Conservation (phyloP, 2,329 filamentous ascomycete species). For the Fulvia fulva region DNA sequence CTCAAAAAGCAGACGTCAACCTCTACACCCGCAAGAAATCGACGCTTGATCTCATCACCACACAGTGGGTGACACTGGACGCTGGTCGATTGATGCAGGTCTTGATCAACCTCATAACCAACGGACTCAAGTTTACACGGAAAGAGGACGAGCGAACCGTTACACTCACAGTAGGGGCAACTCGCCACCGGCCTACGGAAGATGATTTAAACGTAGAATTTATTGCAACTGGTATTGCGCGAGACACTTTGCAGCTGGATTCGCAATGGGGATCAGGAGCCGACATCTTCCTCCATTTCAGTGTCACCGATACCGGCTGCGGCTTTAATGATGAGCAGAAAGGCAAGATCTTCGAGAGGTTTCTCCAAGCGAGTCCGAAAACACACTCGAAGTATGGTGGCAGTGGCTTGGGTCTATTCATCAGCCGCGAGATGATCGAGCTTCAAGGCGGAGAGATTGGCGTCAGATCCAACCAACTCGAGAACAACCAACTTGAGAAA, state of each 20-base stretch:
- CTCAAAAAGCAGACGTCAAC: constrained; percentile 18
- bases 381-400: constrained; percentile 69
- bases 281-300: constrained; percentile 20
- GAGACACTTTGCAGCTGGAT: constrained; percentile 8
- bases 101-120: constrained; percentile 28
- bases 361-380: constrained; percentile 62
- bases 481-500: no score
- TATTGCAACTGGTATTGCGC: constrained; percentile 16
- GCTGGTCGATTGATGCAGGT: constrained; percentile 25
- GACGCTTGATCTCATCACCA: constrained; percentile 2
- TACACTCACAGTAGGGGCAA: constrained; percentile 18
- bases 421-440: constrained; percentile 62
- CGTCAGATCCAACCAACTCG: constrained; percentile 50
- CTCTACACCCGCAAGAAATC: constrained; percentile 3
- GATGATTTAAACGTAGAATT: constrained; percentile 19
- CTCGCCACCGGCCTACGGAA: constrained; percentile 16
- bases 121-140: constrained; percentile 28
- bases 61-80: constrained; percentile 22
- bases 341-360: constrained; percentile 59
- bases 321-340: constrained; percentile 37
- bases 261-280: constrained; percentile 6
- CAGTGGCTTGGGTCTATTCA: constrained; percentile 65
- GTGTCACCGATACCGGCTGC: constrained; percentile 35
- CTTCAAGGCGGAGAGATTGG: constrained; percentile 66
- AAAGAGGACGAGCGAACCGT: constrained; percentile 14